Evolutionary conservation across 257 asterid genomes (phyloP), one percentile per base, ranked within the genome.

Genomic region (Solanum pennellii): DNA sequence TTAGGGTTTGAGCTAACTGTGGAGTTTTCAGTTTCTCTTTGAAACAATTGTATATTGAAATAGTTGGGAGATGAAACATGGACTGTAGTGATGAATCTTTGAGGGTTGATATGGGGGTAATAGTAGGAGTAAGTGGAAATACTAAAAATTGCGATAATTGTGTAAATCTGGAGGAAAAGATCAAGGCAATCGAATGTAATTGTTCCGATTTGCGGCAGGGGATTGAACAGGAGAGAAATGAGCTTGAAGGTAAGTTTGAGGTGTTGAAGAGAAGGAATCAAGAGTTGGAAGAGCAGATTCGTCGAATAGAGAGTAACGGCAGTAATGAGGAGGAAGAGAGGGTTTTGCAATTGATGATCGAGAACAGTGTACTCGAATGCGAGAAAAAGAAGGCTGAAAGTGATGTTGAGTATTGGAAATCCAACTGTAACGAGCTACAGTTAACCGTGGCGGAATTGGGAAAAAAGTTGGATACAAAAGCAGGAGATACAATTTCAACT

Each of bases 371-470:
- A 80, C 83, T 93, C 92, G 92, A 91, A n/a, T 88, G 90, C 56
- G 96, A 92, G 90, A 93, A 92, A 90, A 87, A 39, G 42, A 91
- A 84, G 84, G 93, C 93, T 52, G 95, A 92, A 86, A 74, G 84
- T 3, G 92, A 92, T 52, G 79, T 87, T 87, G 93, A 82, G 75
- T 83, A 72, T 71, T 92, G 94, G 95, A 91, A 93, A 86, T 62
- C 44, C 14, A 93, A 91, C 89, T 95, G 91, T 88, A 85, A 87
- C 65, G 91, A 92, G 56, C 80, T 95, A 47, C 92, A 92, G 89
- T 88, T 66, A 83, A 89, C n/a, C 42, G 89, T 95, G 10, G 31
- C 69, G 77, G 92, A 90, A 84, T 87, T 93, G 92, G 89, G 89
- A 86, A 88, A 86, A 68, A 74, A 60, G 16, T 80, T 86, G 65